A percentile compares a stretch with the other conserved stretches of the same genome.
These are phyloP conservation scores for Ramicandelaber brevisporus DNA, from an alignment of 192 early-diverging fungal genomes.

Conservation along the genomic window DNA sequence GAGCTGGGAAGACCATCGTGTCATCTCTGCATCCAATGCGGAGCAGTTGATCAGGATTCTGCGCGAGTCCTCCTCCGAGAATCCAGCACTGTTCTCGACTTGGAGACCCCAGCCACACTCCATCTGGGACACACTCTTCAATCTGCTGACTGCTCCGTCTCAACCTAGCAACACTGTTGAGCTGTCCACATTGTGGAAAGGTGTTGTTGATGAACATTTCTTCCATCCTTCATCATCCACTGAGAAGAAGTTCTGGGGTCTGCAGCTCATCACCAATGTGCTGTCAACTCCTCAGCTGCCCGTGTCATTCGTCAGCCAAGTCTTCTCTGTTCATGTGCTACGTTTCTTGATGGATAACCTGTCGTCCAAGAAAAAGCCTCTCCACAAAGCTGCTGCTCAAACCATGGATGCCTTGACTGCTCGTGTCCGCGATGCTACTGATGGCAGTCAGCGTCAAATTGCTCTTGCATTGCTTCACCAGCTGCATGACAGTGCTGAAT, in stretches of 20 bases:
- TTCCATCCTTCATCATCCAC: constrained; percentile 46
- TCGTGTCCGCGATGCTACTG: too few relatives aligned
- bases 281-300: constrained; percentile 18
- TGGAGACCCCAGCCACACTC: constrained; percentile 66
- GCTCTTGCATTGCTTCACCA: too few relatives aligned
- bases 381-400: constrained; percentile 55
- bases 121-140: constrained; percentile 47
- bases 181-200: constrained; percentile 58
- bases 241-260: constrained; percentile 75
- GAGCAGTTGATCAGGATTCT: constrained; percentile 8
- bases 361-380: constrained; percentile 35
- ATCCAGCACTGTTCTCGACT: constrained; percentile 15
- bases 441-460: too few relatives aligned
- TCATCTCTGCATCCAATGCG: constrained; percentile 9
- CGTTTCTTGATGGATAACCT: constrained; percentile 69
- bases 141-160: constrained; percentile 14
- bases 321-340: constrained; percentile 69
- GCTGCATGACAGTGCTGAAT: too few relatives aligned
- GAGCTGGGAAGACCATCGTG: constrained; percentile 14
- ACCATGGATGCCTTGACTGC: too few relatives aligned
- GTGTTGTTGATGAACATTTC: constrained; percentile 44
- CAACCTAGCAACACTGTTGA: constrained; percentile 12
- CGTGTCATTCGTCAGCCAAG: constrained; percentile 26
- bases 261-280: constrained; percentile 52
- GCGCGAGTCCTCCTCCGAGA: constrained; percentile 11